Evolutionary conservation across 768 basidiomycete species (phyloP).

Genomic region (Phanerochaete sordida): DNA sequence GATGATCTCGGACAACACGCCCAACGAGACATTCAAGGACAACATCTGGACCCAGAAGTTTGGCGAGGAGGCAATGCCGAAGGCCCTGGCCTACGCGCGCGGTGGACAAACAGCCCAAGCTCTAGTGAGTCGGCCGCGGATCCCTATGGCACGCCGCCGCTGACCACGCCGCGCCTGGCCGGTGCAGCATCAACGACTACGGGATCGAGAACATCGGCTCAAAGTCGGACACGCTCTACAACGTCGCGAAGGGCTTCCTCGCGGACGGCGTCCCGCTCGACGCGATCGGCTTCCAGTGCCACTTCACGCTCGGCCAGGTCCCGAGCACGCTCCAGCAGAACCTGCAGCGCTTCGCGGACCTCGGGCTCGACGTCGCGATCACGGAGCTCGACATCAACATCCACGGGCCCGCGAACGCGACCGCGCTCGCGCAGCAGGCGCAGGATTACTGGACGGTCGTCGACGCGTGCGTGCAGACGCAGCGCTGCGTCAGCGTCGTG

Average conservation of each 20-base stretch:
- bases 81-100: constrained; percentile 51
- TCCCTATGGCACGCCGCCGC: neutral
- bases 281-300: constrained; percentile 59
- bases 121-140: constrained; percentile 31
- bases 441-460: constrained; percentile 56
- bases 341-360: constrained; percentile 48
- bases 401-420: constrained; percentile 46
- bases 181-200: constrained; percentile 38
- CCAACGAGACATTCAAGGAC: constrained; percentile 16
- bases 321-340: constrained; percentile 43
- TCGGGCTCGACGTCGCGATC: constrained; percentile 65
- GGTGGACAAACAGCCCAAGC: constrained; percentile 53
- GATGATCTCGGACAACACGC: constrained; percentile 15
- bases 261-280: constrained; percentile 49
- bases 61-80: constrained; percentile 13
- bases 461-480: constrained; percentile 44
- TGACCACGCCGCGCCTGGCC: neutral
- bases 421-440: constrained; percentile 50
- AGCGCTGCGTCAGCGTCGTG: constrained; percentile 31
- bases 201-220: constrained; percentile 34
- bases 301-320: constrained; percentile 57
- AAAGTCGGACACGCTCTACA: constrained; percentile 54
- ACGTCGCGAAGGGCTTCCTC: constrained; percentile 47
- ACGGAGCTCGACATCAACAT: constrained; percentile 69
- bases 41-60: constrained; percentile 14